Percentiles rank a stretch among this genome's conserved stretches.
phyloP scores from a whole-genome alignment of 2,329 filamentous ascomycete species.

The Curvularia spicifera region DNA sequence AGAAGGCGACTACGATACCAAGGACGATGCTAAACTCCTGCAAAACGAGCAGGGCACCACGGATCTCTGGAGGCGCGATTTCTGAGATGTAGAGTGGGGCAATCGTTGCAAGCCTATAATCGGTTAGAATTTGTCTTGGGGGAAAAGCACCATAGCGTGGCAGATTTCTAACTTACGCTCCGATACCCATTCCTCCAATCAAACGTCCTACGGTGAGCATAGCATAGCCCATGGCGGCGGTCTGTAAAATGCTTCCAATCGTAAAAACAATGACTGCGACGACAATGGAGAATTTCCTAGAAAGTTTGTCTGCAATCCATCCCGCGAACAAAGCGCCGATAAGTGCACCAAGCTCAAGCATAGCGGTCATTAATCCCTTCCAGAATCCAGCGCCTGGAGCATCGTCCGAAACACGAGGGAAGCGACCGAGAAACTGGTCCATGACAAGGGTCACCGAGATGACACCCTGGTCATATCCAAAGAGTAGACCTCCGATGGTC shows the following conservation, averaged over 20 bases:
- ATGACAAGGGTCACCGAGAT: constrained; percentile 58
- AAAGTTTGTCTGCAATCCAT: constrained; percentile 61
- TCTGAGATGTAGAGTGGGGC: constrained; percentile 62
- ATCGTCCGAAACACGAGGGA: constrained; percentile 52
- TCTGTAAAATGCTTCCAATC: constrained; percentile 60
- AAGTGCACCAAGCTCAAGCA: constrained; percentile 62
- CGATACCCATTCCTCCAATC: constrained; percentile 60
- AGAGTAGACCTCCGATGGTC: constrained; percentile 58
- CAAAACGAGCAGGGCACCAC: constrained; percentile 58
- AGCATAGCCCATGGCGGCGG: constrained; percentile 57
- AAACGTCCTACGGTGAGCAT: constrained; percentile 60
- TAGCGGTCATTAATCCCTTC: constrained; percentile 59
- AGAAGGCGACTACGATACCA: constrained; percentile 60
- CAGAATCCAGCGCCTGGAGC: constrained; percentile 54
- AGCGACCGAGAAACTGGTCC: constrained; percentile 58
- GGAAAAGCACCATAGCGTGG: neutral
- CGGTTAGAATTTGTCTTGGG: constrained; percentile 9
- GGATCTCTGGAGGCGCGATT: constrained; percentile 58
- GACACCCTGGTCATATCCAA: constrained; percentile 58
- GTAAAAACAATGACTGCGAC: constrained; percentile 60
- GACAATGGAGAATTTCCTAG: constrained; percentile 60
- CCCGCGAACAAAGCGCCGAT: constrained; percentile 47
- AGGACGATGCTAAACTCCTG: constrained; percentile 57
- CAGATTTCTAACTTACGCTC: constrained; percentile 49
- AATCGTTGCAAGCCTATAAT: constrained; percentile 47